Conservation (phyloP, 164 flowering plant species). For the Akebia trifoliata region DNA sequence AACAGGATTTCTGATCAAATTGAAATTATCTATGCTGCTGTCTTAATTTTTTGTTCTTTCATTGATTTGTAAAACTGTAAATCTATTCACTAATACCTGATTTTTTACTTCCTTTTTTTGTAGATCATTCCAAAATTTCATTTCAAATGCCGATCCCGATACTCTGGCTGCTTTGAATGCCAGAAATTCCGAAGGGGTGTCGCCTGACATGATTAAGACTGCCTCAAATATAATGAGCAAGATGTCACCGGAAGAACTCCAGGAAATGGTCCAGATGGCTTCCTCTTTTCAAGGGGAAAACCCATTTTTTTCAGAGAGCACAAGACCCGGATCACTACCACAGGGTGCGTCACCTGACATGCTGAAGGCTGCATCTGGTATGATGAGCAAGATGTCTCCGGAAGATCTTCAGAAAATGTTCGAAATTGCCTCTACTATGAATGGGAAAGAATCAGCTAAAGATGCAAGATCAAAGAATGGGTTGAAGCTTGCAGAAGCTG, state of each 20-base stretch:
- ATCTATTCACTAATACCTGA: conserved; percentile 3
- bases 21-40: neutral
- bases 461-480: conserved; percentile 23
- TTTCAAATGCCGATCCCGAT: conserved; percentile 64
- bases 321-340: conserved; percentile 42
- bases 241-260: conserved; percentile 84
- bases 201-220: conserved; percentile 70
- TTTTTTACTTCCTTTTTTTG: neutral
- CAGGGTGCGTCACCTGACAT: conserved; percentile 71
- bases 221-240: conserved; percentile 66
- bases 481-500: conserved; percentile 15
- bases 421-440: conserved; percentile 64
- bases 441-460: conserved; percentile 31
- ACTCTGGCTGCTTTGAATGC: conserved; percentile 52
- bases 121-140: conserved; percentile 79
- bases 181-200: conserved; percentile 45
- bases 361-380: conserved; percentile 68
- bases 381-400: conserved; percentile 79
- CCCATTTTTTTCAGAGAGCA: conserved; percentile 20
- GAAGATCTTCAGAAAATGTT: conserved; percentile 77
- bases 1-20: neutral
- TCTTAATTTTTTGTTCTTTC: neutral
- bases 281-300: conserved; percentile 59
- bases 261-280: conserved; percentile 66
- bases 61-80: neutral